Conservation (phyloP, 2,329 filamentous ascomycete species). For the Talaromyces atroroseus region DNA sequence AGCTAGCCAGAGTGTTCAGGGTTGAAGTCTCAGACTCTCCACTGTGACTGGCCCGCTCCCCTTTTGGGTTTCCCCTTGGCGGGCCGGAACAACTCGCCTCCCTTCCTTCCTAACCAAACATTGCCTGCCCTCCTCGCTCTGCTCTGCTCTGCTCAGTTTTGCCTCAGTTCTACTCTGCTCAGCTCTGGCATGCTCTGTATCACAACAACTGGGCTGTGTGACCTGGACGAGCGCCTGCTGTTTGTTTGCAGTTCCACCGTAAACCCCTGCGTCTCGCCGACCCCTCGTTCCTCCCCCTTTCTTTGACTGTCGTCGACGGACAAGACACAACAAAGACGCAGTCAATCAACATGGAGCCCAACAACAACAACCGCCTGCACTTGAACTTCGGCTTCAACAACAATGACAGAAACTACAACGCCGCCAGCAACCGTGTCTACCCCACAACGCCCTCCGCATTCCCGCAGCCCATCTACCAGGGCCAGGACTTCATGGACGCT, state of each 20-base stretch:
- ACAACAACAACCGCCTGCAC: constrained; percentile 58
- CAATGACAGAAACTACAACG: constrained; percentile 56
- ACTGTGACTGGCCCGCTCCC: too few relatives aligned
- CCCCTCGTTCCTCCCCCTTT: constrained; percentile 9
- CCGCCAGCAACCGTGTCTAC: constrained; percentile 63
- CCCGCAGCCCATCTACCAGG: constrained; percentile 76
- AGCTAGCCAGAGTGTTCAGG: too few relatives aligned
- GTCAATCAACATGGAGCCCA: constrained; percentile 49
- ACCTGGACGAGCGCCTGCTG: background rate
- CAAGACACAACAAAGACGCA: constrained; percentile 25
- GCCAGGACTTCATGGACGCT: constrained; percentile 56
- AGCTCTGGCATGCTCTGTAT: background rate
- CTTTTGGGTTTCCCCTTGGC: too few relatives aligned
- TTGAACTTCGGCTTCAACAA: constrained; percentile 49
- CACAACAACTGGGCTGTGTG: constrained; percentile 4
- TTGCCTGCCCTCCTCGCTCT: background rate
- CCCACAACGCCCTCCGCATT: constrained; percentile 93
- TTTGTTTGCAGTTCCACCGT: constrained; percentile 12
- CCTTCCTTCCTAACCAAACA: background rate
- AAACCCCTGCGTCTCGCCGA: constrained; percentile 8
- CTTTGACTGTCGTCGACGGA: constrained; percentile 10
- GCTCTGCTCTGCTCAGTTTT: too few relatives aligned
- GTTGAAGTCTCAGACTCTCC: too few relatives aligned
- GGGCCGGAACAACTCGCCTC: background rate
- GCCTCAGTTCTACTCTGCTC: background rate